phyloP scores from a whole-genome alignment of 2,329 filamentous ascomycete genomes.

The Cordyceps militaris region DNA sequence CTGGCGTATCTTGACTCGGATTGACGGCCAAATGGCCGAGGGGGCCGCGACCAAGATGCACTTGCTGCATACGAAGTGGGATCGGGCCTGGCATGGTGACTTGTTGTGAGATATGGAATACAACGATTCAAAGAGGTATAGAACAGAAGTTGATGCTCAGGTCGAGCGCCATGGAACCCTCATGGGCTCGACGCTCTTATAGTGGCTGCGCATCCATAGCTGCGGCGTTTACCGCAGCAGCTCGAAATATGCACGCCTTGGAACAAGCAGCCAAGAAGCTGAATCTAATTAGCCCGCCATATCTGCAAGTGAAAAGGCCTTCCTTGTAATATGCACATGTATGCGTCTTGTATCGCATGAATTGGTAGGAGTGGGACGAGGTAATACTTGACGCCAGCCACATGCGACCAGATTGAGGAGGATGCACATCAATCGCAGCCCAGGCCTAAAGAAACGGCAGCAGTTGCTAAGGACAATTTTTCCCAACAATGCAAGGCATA shows the following conservation, averaged over 20 bases:
- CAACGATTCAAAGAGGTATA: too few species aligned
- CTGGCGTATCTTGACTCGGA: not conserved
- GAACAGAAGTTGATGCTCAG: too few species aligned
- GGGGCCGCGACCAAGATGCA: not conserved
- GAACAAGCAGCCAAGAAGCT: not conserved
- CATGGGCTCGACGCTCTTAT: too few species aligned
- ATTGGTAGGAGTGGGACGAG: not conserved
- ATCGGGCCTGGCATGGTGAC: not conserved
- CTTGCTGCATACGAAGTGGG: constrained; percentile 1
- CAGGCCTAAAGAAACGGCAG: not conserved
- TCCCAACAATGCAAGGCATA: too few species aligned
- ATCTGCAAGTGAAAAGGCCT: not conserved
- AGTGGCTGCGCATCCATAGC: too few species aligned
- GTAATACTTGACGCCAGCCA: not conserved
- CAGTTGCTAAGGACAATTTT: too few species aligned
- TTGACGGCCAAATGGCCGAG: not conserved
- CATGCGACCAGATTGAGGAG: not conserved
- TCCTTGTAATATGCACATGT: not conserved
- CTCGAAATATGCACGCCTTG: not conserved
- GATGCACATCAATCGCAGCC: not conserved
- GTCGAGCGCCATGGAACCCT: too few species aligned
- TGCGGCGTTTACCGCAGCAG: too few species aligned
- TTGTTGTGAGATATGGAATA: not conserved
- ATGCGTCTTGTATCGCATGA: too few species aligned
- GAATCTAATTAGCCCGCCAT: not conserved